Conservation (phyloP, 2,329 filamentous ascomycete species). For the Fusarium sp. region DNA sequence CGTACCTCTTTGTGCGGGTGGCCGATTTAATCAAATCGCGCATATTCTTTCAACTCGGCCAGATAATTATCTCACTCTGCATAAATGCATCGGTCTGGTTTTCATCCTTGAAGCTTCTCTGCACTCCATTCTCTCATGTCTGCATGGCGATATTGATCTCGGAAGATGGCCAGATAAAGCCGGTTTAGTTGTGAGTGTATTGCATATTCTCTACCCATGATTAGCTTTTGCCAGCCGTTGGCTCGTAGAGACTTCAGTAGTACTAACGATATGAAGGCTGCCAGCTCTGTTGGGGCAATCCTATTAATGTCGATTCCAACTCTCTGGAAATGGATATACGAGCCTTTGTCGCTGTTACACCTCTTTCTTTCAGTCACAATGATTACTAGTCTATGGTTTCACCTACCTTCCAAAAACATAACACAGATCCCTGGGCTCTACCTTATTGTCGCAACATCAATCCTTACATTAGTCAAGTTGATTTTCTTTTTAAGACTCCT, state of each 20-base stretch:
- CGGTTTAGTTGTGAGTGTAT: not conserved
- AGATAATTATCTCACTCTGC: not conserved
- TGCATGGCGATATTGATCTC: not conserved
- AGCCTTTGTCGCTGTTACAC: not conserved
- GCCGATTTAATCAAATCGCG: not conserved
- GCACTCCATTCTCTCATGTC: not conserved
- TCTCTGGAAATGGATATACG: not conserved
- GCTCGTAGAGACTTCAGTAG: not conserved
- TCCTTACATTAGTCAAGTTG: not conserved
- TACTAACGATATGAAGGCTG: not conserved
- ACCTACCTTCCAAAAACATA: not conserved
- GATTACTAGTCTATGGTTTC: not conserved
- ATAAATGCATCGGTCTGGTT: not conserved
- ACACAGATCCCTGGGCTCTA: not conserved
- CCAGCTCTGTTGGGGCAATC: not conserved
- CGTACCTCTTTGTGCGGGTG: constrained; percentile 4
- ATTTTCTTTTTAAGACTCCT: not conserved
- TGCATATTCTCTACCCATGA: not conserved
- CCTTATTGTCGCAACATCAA: not conserved
- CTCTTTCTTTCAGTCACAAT: not conserved
- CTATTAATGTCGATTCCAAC: not conserved
- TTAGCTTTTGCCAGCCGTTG: not conserved
- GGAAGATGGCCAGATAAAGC: not conserved
- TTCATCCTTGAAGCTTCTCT: not conserved
- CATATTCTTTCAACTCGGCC: not conserved